Base-by-base conservation (phyloP, 768 basidiomycete species). In the Exidia glandulosa region DNA sequence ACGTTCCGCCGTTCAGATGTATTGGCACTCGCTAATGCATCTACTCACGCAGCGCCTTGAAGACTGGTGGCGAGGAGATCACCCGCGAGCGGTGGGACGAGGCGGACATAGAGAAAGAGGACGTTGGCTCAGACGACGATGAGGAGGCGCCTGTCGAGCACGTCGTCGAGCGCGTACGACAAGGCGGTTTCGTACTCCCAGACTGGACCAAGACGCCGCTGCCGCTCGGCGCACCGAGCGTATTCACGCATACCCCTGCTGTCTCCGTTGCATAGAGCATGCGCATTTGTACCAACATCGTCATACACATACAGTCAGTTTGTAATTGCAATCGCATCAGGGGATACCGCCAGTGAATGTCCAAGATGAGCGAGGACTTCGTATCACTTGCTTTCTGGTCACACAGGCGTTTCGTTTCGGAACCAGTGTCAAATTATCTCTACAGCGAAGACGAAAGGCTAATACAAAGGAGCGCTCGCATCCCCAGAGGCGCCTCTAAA, bases 41-140 rank as follows among this genome's bases (percentile, higher is more conserved):
- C 45, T n/a, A 67, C 59, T 2, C 52, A 4, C 59, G 23, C 61
- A 93, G 92, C 10, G 80, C 90, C 7, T 76, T 96, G 55, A 95
- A 96, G 72, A 91, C 87, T 0, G 89, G 90, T 2, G 92, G 90
- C 0, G 80, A 78, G 2, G 94, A 95, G 68, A 80, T 96, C 7
- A 68, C 84, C 56, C 77, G 92, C 41, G 94, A 95, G 68, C 82
- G 81, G 61, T 96, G 90, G 88, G 93, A 96, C 64, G 87, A 89
- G 67, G 80, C 77, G 25, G 32, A 37, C 27, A 33, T 58, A 10
- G 70, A 61, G 32, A 81, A 81, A 29, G 65, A 66, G 33, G 66
- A 65, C 56, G 58, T 59, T 29, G 47, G n/a, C n/a, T n/a, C n/a
- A n/a, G 48, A 32, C 10, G 50, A 54, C 4, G 50, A 32, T 31